These are phyloP conservation scores for Salix purpurea DNA, from an alignment of 345 rosid genomes.

Conservation along the genomic window DNA sequence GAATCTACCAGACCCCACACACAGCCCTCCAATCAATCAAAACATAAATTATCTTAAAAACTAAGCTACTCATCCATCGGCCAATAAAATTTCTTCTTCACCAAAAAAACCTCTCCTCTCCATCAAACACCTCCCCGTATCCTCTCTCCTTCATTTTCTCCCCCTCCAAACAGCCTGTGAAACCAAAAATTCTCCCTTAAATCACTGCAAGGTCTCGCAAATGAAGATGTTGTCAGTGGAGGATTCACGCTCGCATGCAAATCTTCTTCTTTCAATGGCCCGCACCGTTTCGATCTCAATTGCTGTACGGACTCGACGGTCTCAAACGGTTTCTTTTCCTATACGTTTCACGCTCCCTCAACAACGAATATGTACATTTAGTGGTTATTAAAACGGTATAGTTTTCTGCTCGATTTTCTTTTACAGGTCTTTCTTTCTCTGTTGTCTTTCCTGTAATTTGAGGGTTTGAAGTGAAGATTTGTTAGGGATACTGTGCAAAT, in stretches of 20 bases:
- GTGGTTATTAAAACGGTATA: slow-evolving; percentile 18
- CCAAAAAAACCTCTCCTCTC: no score
- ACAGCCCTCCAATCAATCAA: no score
- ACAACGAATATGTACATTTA: slow-evolving; percentile 48
- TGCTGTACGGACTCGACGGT: slow-evolving; percentile 46
- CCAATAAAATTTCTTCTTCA: no score
- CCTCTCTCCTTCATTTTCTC: neutral
- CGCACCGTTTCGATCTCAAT: slow-evolving; percentile 37
- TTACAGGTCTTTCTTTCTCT: slow-evolving; percentile 5
- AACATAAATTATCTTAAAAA: no score
- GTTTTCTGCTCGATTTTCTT: slow-evolving; percentile 5
- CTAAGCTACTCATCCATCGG: no score
- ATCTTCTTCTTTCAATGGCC: slow-evolving; percentile 38
- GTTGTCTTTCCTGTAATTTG: slow-evolving; percentile 8
- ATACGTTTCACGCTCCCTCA: slow-evolving; percentile 31
- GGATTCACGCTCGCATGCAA: slow-evolving; percentile 38
- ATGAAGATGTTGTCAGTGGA: slow-evolving; percentile 64
- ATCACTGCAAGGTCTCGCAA: slow-evolving; percentile 19
- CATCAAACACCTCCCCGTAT: neutral
- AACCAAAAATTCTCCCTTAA: neutral
- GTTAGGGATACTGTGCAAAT: slow-evolving; percentile 20
- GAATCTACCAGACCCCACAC: no score
- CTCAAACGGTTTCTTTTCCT: slow-evolving; percentile 26
- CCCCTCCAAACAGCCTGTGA: slow-evolving; percentile 13
- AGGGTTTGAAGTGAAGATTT: slow-evolving; percentile 23